Conservation (phyloP, 331 rosid species). For the Quercus lobata region DNA sequence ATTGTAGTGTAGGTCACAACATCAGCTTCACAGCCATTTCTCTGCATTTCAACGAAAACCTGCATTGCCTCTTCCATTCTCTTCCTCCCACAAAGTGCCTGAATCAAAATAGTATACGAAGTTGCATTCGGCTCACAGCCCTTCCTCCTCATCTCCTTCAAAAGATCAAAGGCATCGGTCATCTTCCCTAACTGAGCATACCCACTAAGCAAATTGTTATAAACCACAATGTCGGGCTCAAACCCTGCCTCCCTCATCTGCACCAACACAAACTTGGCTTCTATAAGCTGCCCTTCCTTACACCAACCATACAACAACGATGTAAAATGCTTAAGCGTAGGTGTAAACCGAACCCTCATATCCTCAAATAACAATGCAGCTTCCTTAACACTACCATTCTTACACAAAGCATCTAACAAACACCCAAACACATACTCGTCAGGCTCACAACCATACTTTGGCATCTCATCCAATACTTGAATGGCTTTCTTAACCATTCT, state of each 20-base stretch:
- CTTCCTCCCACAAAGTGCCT: constrained; percentile 58
- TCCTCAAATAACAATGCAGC: constrained; percentile 82
- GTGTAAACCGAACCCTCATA: constrained; percentile 53
- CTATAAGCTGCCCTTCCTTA: constrained; percentile 72
- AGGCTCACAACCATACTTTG: constrained; percentile 70
- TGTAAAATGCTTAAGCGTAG: constrained; percentile 64
- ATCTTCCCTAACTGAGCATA: constrained; percentile 69
- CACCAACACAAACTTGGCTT: constrained; percentile 65
- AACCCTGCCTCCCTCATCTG: constrained; percentile 74
- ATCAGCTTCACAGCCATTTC: constrained; percentile 67
- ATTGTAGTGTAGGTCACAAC: constrained; percentile 64
- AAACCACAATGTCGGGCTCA: constrained; percentile 77
- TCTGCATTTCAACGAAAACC: constrained; percentile 65
- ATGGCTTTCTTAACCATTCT: constrained; percentile 85
- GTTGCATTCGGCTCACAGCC: constrained; percentile 63
- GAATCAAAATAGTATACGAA: constrained; percentile 73
- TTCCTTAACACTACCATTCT: constrained; percentile 72
- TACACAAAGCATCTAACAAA: constrained; percentile 81
- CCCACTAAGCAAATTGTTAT: constrained; percentile 64
- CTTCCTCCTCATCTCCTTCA: constrained; percentile 68
- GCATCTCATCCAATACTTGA: constrained; percentile 80
- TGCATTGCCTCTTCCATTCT: constrained; percentile 78
- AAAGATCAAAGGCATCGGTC: constrained; percentile 73
- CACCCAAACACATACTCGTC: constrained; percentile 86
- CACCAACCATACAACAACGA: constrained; percentile 94